Base-by-base conservation (phyloP, 768 basidiomycete species). In the Boletus edulis region DNA sequence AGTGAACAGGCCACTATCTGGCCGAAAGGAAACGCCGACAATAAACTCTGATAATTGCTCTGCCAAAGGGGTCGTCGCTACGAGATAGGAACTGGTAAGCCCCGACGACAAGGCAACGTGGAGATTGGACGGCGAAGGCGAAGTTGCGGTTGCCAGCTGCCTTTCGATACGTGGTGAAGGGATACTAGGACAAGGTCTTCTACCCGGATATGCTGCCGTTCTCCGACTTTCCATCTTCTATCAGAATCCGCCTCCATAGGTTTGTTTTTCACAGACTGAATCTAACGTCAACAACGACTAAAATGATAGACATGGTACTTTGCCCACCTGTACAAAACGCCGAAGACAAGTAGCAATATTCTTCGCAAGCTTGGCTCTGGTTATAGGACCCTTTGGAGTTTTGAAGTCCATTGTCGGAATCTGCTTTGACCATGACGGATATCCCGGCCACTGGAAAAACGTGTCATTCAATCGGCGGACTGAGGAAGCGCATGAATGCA, bases 381-480 rank as follows among this genome's bases (percentile, higher is more conserved):
- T 91, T 61, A 91, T 89, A 4, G 85, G 88, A 7, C 86, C 81
- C 38, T 87, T 89, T 0, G 89, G 88, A 58, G 81, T 89, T 38
- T 81, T 80, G 67, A 90, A 91, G 69, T 91, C 89, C 67, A 84
- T 83, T 2, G 89, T 91, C 9, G 89, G 89, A 56, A 91, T 91
- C 66, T 91, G 89, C 52, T 86, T 79, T 52, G 84, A 87, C 87
- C 87, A 91, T 44, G 82, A 78, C 31, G 81, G 74, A 60, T 91
- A 91, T 1, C 89, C 87, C 5, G 87, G 88, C 89, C 89, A 91
- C 89, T 91, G 56, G 17, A 56, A 20, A 54, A 53, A 41, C 2
- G 24, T 35, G 43, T 35, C 35, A 35, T 3, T 61, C 29, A 48
- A 40, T 42, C 10, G 44, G 22, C 3, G 46, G 41, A 14, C 15